Base-by-base conservation (phyloP, 129 eudicot genomes). In the Smallanthus sonchifolius region DNA sequence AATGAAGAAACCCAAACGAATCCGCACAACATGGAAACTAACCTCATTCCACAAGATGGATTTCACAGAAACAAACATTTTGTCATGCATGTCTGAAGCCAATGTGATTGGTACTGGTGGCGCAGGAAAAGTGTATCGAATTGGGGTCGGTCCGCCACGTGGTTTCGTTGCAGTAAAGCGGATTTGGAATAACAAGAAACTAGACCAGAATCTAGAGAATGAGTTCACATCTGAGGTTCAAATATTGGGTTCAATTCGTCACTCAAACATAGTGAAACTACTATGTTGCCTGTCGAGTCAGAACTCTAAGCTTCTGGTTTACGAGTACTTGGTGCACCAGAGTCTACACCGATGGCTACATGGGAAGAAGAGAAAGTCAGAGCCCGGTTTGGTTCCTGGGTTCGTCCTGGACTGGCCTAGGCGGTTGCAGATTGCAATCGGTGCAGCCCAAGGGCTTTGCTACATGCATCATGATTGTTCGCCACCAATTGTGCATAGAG, bases 341-440 rank as follows among this genome's bases (percentile, higher is more conserved):
- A 92, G 98, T 71, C 90, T 92, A 10, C 96, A 92, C 75, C 78
- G 74, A 70, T 92, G 98, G 96, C 61, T 92, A 15, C 96, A 89
- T 45, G 83, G 82, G 51, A 91, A 84, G 77, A 83, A 84, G 86
- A 87, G 87, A 28, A 79, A 52, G 55, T 49, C 17, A 7, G 71
- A 66, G 38, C 65, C 15, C 15, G 75, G 60, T 57, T 74, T 75
- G 57, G 85, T 37, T 62, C 81, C 61, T 4, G 65, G 34, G 7
- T 32, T 82, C 10, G 77, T 63, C 1, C 36, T 92, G 75, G 87
- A 87, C 65, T 92, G 98, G 98, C 89, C 95, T 1, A 77, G 64
- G 70, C 79, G 97, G 84, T 62, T 84, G 85, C 82, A 86, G 63
- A 86, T 88, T 34, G 97, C 97, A 14, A 65, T 86, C n/a, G 95